Evolutionary conservation across 106 monocot species (phyloP), one percentile per base, ranked within the genome.

Genomic region (Dioscorea alata): DNA sequence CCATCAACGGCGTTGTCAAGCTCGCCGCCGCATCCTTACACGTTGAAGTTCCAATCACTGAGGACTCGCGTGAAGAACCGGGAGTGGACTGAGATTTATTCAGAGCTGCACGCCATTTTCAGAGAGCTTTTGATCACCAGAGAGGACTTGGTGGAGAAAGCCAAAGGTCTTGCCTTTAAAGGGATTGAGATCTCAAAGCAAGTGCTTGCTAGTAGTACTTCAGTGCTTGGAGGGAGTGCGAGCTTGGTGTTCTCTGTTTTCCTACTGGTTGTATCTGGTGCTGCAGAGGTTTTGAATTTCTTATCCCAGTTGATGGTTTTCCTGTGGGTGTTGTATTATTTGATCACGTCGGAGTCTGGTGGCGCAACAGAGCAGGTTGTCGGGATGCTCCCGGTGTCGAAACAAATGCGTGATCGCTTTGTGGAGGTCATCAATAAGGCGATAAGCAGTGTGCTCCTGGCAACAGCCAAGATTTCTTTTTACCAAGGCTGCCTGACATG

Each of bases 331-430:
- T 66, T 88, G 67, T 88, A 81, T 64, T 88, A 85, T 23, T 64
- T 88, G 50, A 88, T 85, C 69, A 88, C 88, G 2, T 75, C 82
- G 2, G 84, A 81, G 33, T 79, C 81, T 1, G 88, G 84, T 12
- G 88, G 88, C 12, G 88, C 79, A 5, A 85, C 82, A 1, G 82
- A 88, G 69, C 81, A 88, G 52, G 84, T 85, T 5, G 66, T 88
- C 23, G 76, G 68, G 4, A 67, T 88, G 75, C 59, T 88, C 12
- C 88, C 88, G 12, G 59, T 88, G 2, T 85, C 88, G 7, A 81
- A 74, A 35, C 22, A 53, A 2, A 70, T 76, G 60, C 75, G 76
- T 21, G 66, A 25, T 32, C 63, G 81, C 7, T 82, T 63, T 50
- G 73, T 74, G 18, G 84, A 88, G 82, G 88, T 88, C 13, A 81